Evolutionary conservation across 768 basidiomycete genomes (phyloP), one percentile per base, ranked within the genome.

Genomic region (Leccinum subtestaceum): DNA sequence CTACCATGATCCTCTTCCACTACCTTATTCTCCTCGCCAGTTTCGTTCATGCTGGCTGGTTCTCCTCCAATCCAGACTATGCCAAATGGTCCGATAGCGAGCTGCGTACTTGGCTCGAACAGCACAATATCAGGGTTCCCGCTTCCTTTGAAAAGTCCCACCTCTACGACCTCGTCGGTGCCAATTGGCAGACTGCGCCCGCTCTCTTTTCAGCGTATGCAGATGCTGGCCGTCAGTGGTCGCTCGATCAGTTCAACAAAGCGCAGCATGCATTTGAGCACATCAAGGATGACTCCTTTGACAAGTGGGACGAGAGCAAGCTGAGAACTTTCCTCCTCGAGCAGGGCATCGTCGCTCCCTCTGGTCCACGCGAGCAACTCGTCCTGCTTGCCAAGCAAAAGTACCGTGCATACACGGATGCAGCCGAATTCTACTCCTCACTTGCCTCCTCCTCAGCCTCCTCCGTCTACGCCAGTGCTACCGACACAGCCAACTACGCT

Each of bases 291-390:
- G 74, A 80, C 23, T 72, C 84, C 9, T 87, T 92, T 61, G 90
- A 95, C 61, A 76, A 79, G 1, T 98, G 94, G 94, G 85, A 91
- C 70, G 95, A 98, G 67, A 86, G 84, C 12, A 81, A 80, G 29
- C 78, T 97, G 21, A 84, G 95, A 67, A 78, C 89, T 62, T 96
- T 89, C 75, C 79, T 98, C 11, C 82, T 97, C 55, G 84, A 91
- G 67, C 89, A 96, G 64, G 95, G 95, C 45, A 79, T 96, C 60
- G 84, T 98, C 52, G 83, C 87, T 6, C 95, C 95, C 13, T 81
- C 82, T 29, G 88, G 89, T 2, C 86, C 86, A 2, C 80, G 81
- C 56, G 95, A 97, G 68, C 84, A 93, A 66, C 84, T 98, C 21
- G 78, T 90, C 21, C 75, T 89, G 15, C 79, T 91, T 43, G 94